These are phyloP conservation scores for Kodamaea sp. DNA, from an alignment of 1,139 yeast genomes.

Conservation along the genomic window DNA sequence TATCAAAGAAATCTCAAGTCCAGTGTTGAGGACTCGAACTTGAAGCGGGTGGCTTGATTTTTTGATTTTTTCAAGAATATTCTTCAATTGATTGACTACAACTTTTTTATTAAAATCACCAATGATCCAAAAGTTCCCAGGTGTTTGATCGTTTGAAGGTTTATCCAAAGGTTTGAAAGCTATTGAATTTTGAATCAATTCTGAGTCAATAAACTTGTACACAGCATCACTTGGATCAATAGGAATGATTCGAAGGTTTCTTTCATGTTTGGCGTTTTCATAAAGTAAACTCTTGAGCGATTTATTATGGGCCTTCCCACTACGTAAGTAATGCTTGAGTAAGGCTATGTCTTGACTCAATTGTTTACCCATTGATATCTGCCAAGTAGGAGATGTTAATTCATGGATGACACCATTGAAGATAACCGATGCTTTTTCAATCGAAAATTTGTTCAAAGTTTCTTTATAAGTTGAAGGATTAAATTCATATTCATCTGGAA, in stretches of 20 bases:
- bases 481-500: constrained; percentile 13
- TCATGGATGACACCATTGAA: constrained; percentile 68
- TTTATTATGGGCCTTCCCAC: constrained; percentile 18
- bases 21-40: constrained; percentile 32
- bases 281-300: constrained; percentile 32
- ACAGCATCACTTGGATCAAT: constrained; percentile 28
- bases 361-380: constrained; percentile 36
- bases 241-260: constrained; percentile 37
- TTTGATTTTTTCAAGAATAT: constrained; percentile 28
- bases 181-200: constrained; percentile 23
- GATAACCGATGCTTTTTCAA: constrained; percentile 51
- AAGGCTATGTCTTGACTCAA: constrained; percentile 34
- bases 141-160: constrained; percentile 11
- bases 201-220: constrained; percentile 32
- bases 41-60: constrained; percentile 25
- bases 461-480: constrained; percentile 11
- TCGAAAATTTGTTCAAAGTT: constrained; percentile 30
- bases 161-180: constrained; percentile 11
- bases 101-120: constrained; percentile 47
- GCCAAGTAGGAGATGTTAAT: constrained; percentile 36
- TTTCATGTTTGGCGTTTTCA: constrained; percentile 27
- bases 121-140: constrained; percentile 48
- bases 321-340: constrained; percentile 23
- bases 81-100: constrained; percentile 41
- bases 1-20: constrained; percentile 10